Evolutionary conservation across 83 land plant species (phyloP).

Genomic region (Picea mariana): DNA sequence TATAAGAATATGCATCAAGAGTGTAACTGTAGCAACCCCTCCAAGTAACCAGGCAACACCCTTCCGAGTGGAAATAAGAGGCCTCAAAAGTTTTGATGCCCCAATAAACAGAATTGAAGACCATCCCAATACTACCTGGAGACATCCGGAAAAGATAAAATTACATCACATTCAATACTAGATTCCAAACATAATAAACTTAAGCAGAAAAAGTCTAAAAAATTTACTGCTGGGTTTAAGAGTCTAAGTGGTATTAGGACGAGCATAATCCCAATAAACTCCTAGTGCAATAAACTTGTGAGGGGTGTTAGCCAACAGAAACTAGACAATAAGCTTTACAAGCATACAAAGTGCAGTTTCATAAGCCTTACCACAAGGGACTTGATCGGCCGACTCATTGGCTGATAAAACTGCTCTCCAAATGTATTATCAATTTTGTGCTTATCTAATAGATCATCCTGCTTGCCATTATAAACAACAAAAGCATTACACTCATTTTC

Average conservation of each 20-base stretch:
- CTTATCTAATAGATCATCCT: constrained; percentile 41
- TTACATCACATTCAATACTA: neutral
- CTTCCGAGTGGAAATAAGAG: constrained; percentile 36
- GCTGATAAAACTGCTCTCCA: constrained; percentile 41
- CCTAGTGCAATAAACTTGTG: neutral
- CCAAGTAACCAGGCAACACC: constrained; percentile 20
- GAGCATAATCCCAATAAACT: neutral
- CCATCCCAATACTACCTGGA: constrained; percentile 27
- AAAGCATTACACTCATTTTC: neutral
- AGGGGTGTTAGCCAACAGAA: neutral
- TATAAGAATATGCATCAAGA: constrained; percentile 42
- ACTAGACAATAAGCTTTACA: neutral
- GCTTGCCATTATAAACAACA: constrained; percentile 14
- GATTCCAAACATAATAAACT: neutral
- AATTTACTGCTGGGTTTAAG: neutral
- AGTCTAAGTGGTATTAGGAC: neutral
- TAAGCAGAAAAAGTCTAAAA: neutral
- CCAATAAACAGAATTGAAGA: constrained; percentile 4
- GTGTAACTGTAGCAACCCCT: constrained; percentile 25
- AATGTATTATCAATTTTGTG: constrained; percentile 36
- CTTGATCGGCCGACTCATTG: constrained; percentile 26
- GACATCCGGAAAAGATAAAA: neutral
- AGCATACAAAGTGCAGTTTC: neutral
- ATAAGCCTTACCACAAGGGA: constrained; percentile 31
- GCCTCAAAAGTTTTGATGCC: constrained; percentile 27